Base-by-base conservation (phyloP, 768 basidiomycete species). In the Kwoniella shandongensis region DNA sequence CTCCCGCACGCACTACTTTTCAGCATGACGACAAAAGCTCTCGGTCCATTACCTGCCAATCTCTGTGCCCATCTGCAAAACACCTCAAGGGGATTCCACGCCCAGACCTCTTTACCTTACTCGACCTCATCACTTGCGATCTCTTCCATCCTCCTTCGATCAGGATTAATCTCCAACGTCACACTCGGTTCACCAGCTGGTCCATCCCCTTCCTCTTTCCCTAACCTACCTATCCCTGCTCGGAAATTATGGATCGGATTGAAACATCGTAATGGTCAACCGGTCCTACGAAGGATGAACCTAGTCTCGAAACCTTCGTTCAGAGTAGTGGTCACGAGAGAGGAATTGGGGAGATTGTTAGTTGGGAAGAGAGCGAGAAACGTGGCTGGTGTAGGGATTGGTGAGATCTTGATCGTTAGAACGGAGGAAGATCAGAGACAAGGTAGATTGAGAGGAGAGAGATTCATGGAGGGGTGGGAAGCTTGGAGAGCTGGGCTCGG, bases 61-160 rank as follows among this genome's bases (percentile, higher is more conserved):
- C 86, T 98, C 65, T 92, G 90, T 71, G 83, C 91, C n/a, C 86
- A 86, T 69, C 72, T 96, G 35, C 88, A 91, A 79, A 96, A 96
- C 70, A 90, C 91, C 13, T 92, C 92, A 72, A 86, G 88, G 18
- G 88, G 90, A 0, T 85, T 91, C 17, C 88, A 92, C 78, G 81
- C 83, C 36, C 81, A 80, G 60, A 81, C 97, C 56, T 82, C 86
- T 11, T 84, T 97, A 57, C 81, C 85, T 29, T 92, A 96, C 78
- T 87, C 83, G 42, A 88, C 84, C 32, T 89, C 93, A 78, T 92
- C 93, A 66, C 85, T 97, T 56, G 90, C 87, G 57, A 90, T 99
- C 69, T 85, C 93, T 57, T 85, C 86, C 67, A 89, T 99, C 63
- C 88, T 99, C 68, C 85, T 96, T 50, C 88, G 91, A 25, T 81